Percentiles rank a stretch among this genome's conserved stretches.
Evolutionary conservation across 2,329 filamentous ascomycete species (phyloP).

Genomic region (Aspergillus luchuensis): DNA sequence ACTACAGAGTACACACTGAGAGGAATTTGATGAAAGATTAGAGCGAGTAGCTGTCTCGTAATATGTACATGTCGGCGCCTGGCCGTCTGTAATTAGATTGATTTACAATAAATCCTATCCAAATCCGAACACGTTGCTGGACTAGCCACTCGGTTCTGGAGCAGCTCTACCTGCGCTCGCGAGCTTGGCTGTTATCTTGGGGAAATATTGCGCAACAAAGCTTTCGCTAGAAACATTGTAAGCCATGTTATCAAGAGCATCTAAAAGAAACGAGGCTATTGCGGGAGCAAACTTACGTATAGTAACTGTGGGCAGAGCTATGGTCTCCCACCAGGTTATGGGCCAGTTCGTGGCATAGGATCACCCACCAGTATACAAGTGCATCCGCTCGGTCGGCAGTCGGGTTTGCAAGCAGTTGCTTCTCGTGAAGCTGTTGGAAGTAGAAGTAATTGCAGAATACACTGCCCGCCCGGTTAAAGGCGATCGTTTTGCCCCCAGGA

Average conservation of each 20-base stretch:
- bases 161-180: slow-evolving; percentile 23
- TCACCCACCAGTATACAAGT: slow-evolving; percentile 87
- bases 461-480: slow-evolving; percentile 84
- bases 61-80: not conserved
- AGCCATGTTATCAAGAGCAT: slow-evolving; percentile 1
- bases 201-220: slow-evolving; percentile 76
- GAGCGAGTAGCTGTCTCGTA: not conserved
- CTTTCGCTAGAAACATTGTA: slow-evolving; percentile 58
- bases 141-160: not conserved
- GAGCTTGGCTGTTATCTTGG: slow-evolving; percentile 64
- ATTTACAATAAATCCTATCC: not conserved
- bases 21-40: too few relatives aligned
- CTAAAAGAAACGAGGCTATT: not conserved
- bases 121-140: not conserved
- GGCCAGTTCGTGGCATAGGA: slow-evolving; percentile 91
- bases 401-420: slow-evolving; percentile 44
- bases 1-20: not conserved
- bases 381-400: slow-evolving; percentile 64
- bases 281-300: slow-evolving; percentile 53
- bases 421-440: slow-evolving; percentile 75
- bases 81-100: not conserved
- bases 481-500: slow-evolving; percentile 75
- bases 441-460: slow-evolving; percentile 94
- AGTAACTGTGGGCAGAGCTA: slow-evolving; percentile 77
- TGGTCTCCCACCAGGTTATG: slow-evolving; percentile 86